Evolutionary conservation across 129 eudicot species (phyloP).

Genomic region (Arctium lappa): DNA sequence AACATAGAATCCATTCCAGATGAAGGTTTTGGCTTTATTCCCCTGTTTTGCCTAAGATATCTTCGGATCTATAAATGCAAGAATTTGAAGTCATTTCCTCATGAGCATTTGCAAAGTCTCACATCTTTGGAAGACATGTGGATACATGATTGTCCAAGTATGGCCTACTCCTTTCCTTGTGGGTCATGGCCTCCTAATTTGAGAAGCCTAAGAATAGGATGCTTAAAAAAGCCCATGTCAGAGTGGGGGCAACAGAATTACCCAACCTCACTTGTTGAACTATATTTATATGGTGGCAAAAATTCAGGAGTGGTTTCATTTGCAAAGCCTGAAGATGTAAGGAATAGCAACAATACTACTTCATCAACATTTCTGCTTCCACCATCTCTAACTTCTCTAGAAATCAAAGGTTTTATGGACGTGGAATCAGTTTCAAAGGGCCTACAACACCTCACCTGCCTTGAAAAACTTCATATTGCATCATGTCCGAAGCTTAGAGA

Average conservation of each 20-base stretch:
- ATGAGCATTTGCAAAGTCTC: constrained; percentile 18
- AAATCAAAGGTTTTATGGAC: not conserved
- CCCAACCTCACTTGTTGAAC: constrained; percentile 1
- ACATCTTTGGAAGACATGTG: not conserved
- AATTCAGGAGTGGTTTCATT: constrained; percentile 15
- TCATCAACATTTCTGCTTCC: constrained; percentile 14
- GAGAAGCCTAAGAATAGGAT: not conserved
- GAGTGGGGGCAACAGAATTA: not conserved
- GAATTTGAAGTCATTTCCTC: constrained; percentile 29
- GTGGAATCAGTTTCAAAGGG: constrained; percentile 15
- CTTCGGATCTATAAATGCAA: not conserved
- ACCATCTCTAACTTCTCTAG: constrained; percentile 13
- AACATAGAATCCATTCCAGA: constrained; percentile 30
- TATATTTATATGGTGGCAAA: constrained; percentile 8
- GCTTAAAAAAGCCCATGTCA: not conserved
- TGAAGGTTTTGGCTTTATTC: constrained; percentile 12
- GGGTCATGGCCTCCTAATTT: constrained; percentile 17
- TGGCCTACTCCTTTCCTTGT: not conserved
- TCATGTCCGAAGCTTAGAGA: constrained; percentile 18
- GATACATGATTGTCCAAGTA: not conserved
- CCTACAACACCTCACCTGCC: constrained; percentile 18
- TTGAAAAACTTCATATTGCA: not conserved
- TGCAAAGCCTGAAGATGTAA: not conserved
- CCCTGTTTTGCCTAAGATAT: constrained; percentile 8
- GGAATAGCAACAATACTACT: not conserved